Evolutionary conservation across 148 eudicot species (phyloP), one percentile per base, ranked within the genome.

Genomic region (Silene conica): DNA sequence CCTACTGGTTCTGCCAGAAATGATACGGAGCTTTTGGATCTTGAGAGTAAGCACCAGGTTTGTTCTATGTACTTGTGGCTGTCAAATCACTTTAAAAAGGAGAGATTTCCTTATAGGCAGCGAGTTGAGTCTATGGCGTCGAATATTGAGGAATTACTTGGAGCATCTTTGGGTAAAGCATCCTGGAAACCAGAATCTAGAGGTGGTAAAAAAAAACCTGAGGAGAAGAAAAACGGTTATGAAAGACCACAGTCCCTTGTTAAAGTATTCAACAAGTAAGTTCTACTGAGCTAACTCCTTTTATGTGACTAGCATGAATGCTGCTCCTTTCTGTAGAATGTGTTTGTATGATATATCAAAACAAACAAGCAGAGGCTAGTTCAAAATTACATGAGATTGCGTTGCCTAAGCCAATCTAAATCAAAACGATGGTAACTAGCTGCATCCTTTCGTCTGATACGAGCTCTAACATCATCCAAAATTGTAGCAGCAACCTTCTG

Each of bases 41-140:
- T 94, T 74, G 98, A 94, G 84, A 87, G 88, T 31, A 94, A 89
- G 87, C 98, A 94, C 77, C 98, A 94, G 76, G 90, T 94, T 26
- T 77, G 94, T 75, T 89, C 98, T 11, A 91, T 89, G 97, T 94
- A 94, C 83, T 67, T 94, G 48, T 94, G 98, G 98, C 71, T 94
- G 85, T 88, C 98, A 58, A 82, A 91, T 79, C 98, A 94, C 68
- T 91, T 94, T 70, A 91, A 84, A 58, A 87, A 80, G 79, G 97
- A 94, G 23, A 88, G 80, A 22, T 94, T 94, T 77, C 98, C 98
- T 4, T 91, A 78, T 71, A 83, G 79, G 76, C 84, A 86, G 84
- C 89, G 87, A 85, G 98, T 89, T 12, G 96, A 94, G 81, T 86
- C 83, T 50, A 94, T 94, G 98, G 97, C 98, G 57, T 86, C 87